Base-by-base conservation (phyloP, 805 yeast genomes). In the Kodamaea jinghongensis region DNA sequence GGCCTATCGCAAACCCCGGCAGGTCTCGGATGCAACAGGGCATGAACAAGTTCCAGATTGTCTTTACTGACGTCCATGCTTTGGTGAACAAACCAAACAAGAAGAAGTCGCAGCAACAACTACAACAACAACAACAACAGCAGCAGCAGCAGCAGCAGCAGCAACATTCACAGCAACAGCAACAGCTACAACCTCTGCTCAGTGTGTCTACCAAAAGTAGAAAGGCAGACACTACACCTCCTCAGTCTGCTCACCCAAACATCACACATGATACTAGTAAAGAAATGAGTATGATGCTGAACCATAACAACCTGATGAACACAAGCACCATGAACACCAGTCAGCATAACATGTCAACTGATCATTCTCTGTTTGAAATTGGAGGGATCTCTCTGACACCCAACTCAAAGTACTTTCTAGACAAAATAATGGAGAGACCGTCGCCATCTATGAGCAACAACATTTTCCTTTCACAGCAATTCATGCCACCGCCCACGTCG, bases 41-140 rank as follows among this genome's bases (percentile, higher is more conserved):
- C 10, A 60, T 67, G 62, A 67, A 67, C 48, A 67, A 67, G 50
- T 71, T 71, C 49, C 76, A 72, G 50, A 70, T 71, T 42, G 71
- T 71, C 2, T 62, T 71, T 37, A 58, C 74, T 3, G 76, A 71
- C 47, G 65, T 70, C 2, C 47, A 43, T 35, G 42, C 47, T 6
- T 41, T 44, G 33, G 44, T 42, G 37, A 44, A 42, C 23, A 47
- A 40, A 11, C 43, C 40, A 20, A 41, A 39, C 25, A 43, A 42
- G 42, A 44, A 47, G 38, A 38, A 35, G 26, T 13, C n/a, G 11
- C 17, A 17, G 15, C 40, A 31, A 14, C n/a, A 11, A 5, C 32
- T 6, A 10, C 32, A 29, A 28, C 32, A 17, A 6, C 40, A 31
- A 13, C 46, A 38, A 32, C 47, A 43, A 8, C 51, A 40, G 31